A percentile compares a stretch with the other conserved stretches of the same genome.
Conservation (phyloP, 495 filamentous ascomycete species). For the Podospora pseudoanserina region DNA sequence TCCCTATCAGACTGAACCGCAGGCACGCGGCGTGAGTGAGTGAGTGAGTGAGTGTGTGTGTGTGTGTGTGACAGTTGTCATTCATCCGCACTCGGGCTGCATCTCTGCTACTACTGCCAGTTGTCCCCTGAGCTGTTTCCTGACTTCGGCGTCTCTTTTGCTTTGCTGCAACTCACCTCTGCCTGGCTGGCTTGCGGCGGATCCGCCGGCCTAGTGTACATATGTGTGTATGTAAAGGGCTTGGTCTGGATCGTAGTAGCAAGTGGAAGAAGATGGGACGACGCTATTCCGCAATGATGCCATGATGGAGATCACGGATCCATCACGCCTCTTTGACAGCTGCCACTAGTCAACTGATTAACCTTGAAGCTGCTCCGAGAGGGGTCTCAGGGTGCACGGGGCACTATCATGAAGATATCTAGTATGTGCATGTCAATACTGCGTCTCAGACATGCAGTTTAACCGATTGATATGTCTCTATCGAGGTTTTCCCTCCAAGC, state of each 20-base stretch:
- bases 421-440: not conserved
- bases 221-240: not conserved
- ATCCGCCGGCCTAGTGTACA: not conserved
- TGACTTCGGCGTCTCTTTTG: not conserved
- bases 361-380: not conserved
- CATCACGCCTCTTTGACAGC: not conserved
- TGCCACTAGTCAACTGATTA: not conserved
- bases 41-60: too few species aligned
- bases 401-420: not conserved
- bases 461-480: not conserved
- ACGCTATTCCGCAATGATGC: not conserved
- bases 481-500: slow-evolving; percentile 4
- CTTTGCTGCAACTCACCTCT: not conserved
- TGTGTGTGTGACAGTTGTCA: not conserved
- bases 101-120: not conserved
- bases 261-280: not conserved
- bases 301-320: not conserved
- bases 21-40: not conserved
- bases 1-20: not conserved
- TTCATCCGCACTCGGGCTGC: not conserved
- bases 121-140: not conserved
- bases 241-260: not conserved
- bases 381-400: not conserved
- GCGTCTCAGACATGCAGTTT: not conserved
- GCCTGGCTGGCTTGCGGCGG: not conserved